A percentile compares a stretch with the other conserved stretches of the same genome.
phyloP scores from a whole-genome alignment of 2,329 filamentous ascomycete species.

The Cladorrhinum sp. region DNA sequence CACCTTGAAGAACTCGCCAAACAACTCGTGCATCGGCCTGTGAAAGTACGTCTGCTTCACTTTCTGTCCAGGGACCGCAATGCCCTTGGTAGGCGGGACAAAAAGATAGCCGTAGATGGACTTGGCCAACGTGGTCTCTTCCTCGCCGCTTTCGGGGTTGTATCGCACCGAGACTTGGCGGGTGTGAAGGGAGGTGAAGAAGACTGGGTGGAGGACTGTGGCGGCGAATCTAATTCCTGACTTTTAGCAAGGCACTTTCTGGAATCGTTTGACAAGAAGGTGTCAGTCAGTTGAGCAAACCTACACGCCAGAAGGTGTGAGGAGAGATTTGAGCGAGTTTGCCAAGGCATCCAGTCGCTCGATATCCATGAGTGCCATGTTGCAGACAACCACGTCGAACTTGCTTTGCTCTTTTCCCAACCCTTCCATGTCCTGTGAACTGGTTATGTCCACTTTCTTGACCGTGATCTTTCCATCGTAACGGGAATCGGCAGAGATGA shows the following conservation, averaged over 20 bases:
- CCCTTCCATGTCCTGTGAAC: conserved; percentile 30
- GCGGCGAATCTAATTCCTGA: conserved; percentile 39
- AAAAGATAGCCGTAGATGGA: conserved; percentile 42
- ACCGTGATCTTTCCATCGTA: conserved; percentile 31
- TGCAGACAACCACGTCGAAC: conserved; percentile 46
- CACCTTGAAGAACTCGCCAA: conserved; percentile 41
- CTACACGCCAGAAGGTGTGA: conserved; percentile 41
- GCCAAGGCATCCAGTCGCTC: conserved; percentile 42
- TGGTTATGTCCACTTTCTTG: conserved; percentile 39
- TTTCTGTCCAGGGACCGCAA: conserved; percentile 36
- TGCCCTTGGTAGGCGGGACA: conserved; percentile 38
- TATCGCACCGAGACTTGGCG: conserved; percentile 39
- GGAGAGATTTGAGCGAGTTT: conserved; percentile 37
- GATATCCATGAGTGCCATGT: conserved; percentile 51
- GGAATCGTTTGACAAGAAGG: background rate
- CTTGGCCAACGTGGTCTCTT: conserved; percentile 36
- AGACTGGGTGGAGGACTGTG: conserved; percentile 47
- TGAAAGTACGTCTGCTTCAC: conserved; percentile 43
- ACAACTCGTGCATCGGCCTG: conserved; percentile 43
- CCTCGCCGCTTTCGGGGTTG: conserved; percentile 35
- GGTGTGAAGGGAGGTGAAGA: conserved; percentile 44
- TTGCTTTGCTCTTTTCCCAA: conserved; percentile 24
- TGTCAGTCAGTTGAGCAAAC: conserved; percentile 27
- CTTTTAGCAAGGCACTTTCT: too few relatives aligned
- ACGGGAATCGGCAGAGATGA: conserved; percentile 7